Conservation (phyloP, 2,329 filamentous ascomycete species). For the Mycocentrospora acerina region DNA sequence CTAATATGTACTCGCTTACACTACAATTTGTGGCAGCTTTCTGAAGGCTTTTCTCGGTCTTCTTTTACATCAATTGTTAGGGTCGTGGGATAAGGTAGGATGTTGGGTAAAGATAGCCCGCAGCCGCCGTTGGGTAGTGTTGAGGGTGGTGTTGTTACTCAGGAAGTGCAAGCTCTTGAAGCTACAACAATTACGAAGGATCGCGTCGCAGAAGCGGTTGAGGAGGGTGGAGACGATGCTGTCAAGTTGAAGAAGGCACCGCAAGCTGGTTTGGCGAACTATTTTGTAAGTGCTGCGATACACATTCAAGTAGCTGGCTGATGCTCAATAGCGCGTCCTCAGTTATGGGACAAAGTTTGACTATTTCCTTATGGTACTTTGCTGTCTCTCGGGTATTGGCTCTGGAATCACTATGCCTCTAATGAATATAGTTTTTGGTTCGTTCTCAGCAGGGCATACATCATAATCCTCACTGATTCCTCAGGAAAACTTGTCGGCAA, state of each 20-base stretch:
- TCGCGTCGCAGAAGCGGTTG: constrained; percentile 2
- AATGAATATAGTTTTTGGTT: constrained; percentile 62
- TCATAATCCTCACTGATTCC: background rate
- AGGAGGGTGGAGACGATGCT: background rate
- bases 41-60: no score
- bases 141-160: constrained; percentile 13
- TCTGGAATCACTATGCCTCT: constrained; percentile 49
- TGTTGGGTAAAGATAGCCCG: background rate
- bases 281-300: constrained; percentile 27
- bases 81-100: background rate
- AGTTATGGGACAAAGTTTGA: constrained; percentile 37
- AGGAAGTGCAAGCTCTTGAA: constrained; percentile 13
- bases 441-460: constrained; percentile 49
- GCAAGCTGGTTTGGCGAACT: constrained; percentile 29
- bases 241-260: constrained; percentile 18
- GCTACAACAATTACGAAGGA: constrained; percentile 8
- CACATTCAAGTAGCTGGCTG: background rate
- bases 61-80: no score
- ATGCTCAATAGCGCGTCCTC: constrained; percentile 33
- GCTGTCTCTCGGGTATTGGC: constrained; percentile 34
- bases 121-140: constrained; percentile 6
- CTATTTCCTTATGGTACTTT: constrained; percentile 27
- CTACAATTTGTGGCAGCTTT: no score
- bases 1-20: no score
- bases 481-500: constrained; percentile 49